phyloP scores from a whole-genome alignment of 306 rosid species.

The Psophocarpus tetragonolobus region DNA sequence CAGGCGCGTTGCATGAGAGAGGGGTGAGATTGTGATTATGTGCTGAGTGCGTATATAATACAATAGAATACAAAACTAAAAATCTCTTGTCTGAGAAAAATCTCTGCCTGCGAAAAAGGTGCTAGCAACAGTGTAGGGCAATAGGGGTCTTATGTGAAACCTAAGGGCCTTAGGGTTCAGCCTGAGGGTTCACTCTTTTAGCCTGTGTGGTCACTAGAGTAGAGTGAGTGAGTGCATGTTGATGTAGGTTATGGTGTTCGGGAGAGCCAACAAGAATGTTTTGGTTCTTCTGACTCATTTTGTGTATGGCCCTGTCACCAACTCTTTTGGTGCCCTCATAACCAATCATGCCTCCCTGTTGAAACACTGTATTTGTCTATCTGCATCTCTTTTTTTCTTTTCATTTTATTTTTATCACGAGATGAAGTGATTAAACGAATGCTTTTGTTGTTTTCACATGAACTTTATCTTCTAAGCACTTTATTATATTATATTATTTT shows the following conservation, averaged over 20 bases:
- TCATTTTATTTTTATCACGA: not conserved
- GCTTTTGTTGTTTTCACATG: not conserved
- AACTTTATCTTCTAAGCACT: not conserved
- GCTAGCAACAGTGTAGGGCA: constrained; percentile 16
- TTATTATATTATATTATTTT: too few species aligned
- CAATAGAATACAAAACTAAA: constrained; percentile 13
- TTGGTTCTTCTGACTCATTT: constrained; percentile 52
- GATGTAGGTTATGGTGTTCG: constrained; percentile 38
- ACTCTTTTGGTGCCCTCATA: constrained; percentile 36
- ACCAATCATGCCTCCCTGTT: constrained; percentile 43
- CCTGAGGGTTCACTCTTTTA: constrained; percentile 37
- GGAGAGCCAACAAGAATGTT: constrained; percentile 78
- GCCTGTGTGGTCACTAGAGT: constrained; percentile 44
- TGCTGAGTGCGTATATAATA: not conserved
- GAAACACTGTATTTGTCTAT: not conserved
- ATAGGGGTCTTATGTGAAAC: constrained; percentile 36
- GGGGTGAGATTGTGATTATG: constrained; percentile 36
- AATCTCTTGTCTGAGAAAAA: constrained; percentile 38
- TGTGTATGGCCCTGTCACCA: not conserved
- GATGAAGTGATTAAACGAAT: not conserved
- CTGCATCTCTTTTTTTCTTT: not conserved
- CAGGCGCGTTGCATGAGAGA: constrained; percentile 56
- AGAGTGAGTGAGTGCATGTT: constrained; percentile 9
- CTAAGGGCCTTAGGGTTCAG: constrained; percentile 50
- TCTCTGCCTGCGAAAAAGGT: constrained; percentile 27